A percentile compares a stretch with the other conserved stretches of the same genome.
Evolutionary conservation across 2,329 filamentous ascomycete species (phyloP).

Genomic region (Leptodontidium sp.): DNA sequence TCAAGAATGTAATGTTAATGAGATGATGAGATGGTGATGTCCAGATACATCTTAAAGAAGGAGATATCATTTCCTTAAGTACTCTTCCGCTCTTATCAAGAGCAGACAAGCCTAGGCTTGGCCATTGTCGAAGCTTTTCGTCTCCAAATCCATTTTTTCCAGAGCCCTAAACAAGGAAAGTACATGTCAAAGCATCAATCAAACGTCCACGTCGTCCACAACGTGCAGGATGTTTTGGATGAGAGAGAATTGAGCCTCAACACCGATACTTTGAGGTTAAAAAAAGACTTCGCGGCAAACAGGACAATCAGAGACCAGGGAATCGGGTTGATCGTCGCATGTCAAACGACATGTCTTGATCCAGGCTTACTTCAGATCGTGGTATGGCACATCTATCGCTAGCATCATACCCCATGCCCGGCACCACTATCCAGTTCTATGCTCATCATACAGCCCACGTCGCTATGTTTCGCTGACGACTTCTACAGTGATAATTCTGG

Average conservation of each 20-base stretch:
- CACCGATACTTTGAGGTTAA: conserved; percentile 19
- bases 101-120: not conserved
- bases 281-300: conserved; percentile 23
- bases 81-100: conserved; percentile 10
- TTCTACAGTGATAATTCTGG: not conserved
- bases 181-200: conserved; percentile 26
- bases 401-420: conserved; percentile 6
- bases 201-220: conserved; percentile 26
- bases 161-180: conserved; percentile 22
- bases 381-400: conserved; percentile 16
- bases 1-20: conserved; percentile 31
- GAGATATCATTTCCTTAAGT: conserved; percentile 21
- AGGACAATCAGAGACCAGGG: conserved; percentile 12
- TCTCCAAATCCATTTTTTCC: conserved; percentile 9
- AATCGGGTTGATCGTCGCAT: conserved; percentile 15
- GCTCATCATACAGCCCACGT: conserved; percentile 2
- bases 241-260: conserved; percentile 17
- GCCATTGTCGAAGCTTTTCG: conserved; percentile 17
- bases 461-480: conserved; percentile 12
- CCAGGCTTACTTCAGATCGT: conserved; percentile 6
- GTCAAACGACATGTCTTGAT: conserved; percentile 26
- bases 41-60: conserved; percentile 32
- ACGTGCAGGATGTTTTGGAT: conserved; percentile 23
- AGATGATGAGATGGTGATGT: conserved; percentile 35
- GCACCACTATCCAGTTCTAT: not conserved